phyloP scores from a whole-genome alignment of 176 grass and related monocot genomes.

The Triticum dicoccoides region DNA sequence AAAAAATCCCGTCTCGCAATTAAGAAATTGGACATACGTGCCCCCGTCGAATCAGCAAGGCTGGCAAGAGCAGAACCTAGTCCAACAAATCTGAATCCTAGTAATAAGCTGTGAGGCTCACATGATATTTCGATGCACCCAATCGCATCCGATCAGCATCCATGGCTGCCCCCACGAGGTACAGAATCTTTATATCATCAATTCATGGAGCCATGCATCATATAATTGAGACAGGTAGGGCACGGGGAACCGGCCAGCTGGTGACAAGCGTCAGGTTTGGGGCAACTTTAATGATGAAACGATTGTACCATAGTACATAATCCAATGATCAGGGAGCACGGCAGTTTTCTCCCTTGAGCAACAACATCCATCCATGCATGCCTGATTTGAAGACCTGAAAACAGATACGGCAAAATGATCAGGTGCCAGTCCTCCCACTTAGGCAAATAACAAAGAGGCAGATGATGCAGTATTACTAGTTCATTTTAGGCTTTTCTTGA shows the following conservation, averaged over 20 bases:
- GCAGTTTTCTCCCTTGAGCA: neutral
- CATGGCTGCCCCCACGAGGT: constrained; percentile 2
- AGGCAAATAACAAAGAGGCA: constrained; percentile 6
- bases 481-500: too few relatives aligned
- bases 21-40: neutral
- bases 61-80: constrained; percentile 6
- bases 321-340: neutral
- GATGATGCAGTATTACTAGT: neutral
- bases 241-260: constrained; percentile 1
- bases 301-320: neutral
- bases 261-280: constrained; percentile 20
- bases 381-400: neutral
- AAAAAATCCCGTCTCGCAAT: neutral
- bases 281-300: neutral
- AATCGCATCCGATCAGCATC: constrained; percentile 25
- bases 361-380: neutral
- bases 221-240: constrained; percentile 31
- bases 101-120: neutral
- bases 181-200: constrained; percentile 35
- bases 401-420: neutral
- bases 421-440: neutral
- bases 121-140: neutral
- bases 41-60: neutral
- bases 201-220: neutral
- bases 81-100: constrained; percentile 1